Conservation (phyloP, 768 basidiomycete species). For the Mycena metata region DNA sequence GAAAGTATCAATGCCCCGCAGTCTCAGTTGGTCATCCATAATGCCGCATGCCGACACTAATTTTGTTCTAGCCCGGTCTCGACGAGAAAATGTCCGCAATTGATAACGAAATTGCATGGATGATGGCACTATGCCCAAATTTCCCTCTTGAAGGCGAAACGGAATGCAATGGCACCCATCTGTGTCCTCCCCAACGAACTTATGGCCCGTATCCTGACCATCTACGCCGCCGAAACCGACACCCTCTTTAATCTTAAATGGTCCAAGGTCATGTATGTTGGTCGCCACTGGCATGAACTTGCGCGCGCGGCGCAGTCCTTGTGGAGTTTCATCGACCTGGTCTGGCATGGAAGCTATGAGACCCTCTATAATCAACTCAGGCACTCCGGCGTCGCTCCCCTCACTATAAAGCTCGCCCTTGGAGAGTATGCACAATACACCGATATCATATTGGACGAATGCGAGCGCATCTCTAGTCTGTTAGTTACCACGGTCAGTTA, state of each 20-base stretch:
- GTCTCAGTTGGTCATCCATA: too few species aligned
- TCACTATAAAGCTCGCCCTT: not conserved
- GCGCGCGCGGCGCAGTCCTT: not conserved
- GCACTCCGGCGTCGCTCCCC: conserved; percentile 15
- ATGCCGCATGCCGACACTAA: too few species aligned
- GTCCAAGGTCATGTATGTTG: conserved; percentile 20
- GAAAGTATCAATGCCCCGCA: too few species aligned
- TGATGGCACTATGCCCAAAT: conserved; percentile 24
- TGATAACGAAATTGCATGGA: conserved; percentile 1
- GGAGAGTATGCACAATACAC: not conserved
- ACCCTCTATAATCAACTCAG: not conserved
- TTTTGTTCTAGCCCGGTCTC: too few species aligned
- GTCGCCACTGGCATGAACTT: conserved; percentile 10
- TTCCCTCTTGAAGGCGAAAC: conserved; percentile 12
- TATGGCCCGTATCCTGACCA: conserved; percentile 12
- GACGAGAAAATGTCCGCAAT: not conserved
- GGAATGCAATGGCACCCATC: conserved; percentile 21
- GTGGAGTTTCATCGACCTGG: conserved; percentile 9
- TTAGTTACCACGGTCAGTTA: too few species aligned
- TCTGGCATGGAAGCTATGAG: not conserved
- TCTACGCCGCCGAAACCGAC: conserved; percentile 13
- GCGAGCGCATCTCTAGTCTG: conserved; percentile 8
- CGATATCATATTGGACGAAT: not conserved
- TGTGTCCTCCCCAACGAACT: conserved; percentile 26
- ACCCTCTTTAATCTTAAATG: conserved; percentile 7